Conservation (phyloP, 371 early-diverging fungal genomes). For the Rhizopus delemar region DNA sequence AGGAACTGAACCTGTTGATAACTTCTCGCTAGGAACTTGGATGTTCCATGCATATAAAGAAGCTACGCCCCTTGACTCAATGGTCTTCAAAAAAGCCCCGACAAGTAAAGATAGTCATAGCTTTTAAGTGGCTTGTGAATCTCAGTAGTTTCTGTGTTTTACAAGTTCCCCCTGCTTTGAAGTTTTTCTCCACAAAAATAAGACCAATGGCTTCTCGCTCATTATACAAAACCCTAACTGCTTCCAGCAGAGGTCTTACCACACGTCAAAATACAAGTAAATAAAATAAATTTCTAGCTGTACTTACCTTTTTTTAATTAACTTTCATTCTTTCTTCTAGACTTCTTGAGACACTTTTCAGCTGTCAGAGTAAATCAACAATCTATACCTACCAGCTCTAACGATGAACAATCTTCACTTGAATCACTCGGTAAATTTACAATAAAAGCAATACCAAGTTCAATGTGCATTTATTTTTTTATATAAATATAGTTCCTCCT, state of each 20-base stretch:
- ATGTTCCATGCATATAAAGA: too few species aligned
- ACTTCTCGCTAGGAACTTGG: too few species aligned
- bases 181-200: background rate
- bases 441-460: background rate
- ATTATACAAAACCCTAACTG: constrained; percentile 14
- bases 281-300: background rate
- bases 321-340: background rate
- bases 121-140: background rate
- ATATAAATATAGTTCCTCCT: constrained; percentile 14
- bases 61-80: too few species aligned
- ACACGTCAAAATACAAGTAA: constrained; percentile 15
- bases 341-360: constrained; percentile 19
- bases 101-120: background rate
- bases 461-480: background rate
- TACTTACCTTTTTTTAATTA: background rate
- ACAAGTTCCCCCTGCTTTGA: constrained; percentile 3
- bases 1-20: too few species aligned
- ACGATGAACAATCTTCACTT: constrained; percentile 11
- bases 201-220: constrained; percentile 19
- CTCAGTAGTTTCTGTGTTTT: background rate
- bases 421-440: constrained; percentile 22
- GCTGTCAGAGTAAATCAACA: constrained; percentile 18
- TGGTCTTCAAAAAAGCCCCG: too few species aligned
- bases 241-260: constrained; percentile 10
- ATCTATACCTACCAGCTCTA: constrained; percentile 6